Evolutionary conservation across 129 eudicot species (phyloP).

Genomic region (Glebionis coronaria): DNA sequence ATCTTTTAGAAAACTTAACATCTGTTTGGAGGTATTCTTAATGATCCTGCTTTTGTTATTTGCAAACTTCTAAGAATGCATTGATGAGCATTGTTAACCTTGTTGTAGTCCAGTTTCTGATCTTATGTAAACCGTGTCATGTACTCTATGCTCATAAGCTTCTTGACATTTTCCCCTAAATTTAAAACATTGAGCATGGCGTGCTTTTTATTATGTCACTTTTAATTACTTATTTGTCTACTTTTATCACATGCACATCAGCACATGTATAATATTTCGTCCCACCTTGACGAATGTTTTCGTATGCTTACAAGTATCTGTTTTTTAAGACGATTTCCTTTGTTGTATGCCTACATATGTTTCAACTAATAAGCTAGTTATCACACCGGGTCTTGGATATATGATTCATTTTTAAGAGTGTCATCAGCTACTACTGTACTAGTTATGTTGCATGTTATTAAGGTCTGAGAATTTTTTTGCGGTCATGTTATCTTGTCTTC

Average conservation of each 20-base stretch:
- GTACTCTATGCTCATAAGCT: slow-evolving; percentile 2
- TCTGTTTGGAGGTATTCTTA: background rate
- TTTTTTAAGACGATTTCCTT: too few species aligned
- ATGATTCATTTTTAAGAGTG: background rate
- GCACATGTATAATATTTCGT: too few species aligned
- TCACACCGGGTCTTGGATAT: background rate
- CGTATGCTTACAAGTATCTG: too few species aligned
- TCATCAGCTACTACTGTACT: background rate
- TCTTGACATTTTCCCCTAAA: slow-evolving; percentile 11
- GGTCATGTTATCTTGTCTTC: background rate
- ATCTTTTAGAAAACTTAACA: background rate
- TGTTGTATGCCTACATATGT: too few species aligned
- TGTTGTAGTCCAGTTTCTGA: slow-evolving; percentile 15
- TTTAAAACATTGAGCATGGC: background rate
- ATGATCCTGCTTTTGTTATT: slow-evolving; percentile 8
- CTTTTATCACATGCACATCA: background rate
- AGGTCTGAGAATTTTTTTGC: background rate
- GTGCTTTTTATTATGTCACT: background rate
- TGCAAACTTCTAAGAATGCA: slow-evolving; percentile 1
- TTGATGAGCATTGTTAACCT: too few species aligned
- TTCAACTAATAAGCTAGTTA: too few species aligned
- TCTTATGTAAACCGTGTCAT: slow-evolving; percentile 8
- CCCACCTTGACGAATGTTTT: too few species aligned
- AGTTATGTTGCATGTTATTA: background rate
- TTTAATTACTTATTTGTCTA: background rate